These are phyloP conservation scores for Oryza rufipogon DNA, from an alignment of 176 grass and related monocot species.

Conservation along the genomic window DNA sequence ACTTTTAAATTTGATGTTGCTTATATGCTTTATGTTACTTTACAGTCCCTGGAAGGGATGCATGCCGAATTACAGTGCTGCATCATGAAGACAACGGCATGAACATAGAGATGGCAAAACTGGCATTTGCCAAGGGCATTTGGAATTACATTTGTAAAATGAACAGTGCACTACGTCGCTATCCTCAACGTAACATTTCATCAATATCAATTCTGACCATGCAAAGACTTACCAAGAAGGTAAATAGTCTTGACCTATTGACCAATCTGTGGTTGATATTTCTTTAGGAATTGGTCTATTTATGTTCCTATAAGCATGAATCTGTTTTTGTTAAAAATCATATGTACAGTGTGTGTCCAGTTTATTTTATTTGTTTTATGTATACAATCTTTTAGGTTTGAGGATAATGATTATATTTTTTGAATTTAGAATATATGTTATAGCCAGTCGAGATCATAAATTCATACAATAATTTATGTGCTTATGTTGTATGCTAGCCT, in stretches of 20 bases:
- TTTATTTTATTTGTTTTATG: neutral
- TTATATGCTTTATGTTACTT: constrained; percentile 31
- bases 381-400: neutral
- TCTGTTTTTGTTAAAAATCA: neutral
- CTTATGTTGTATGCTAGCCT: neutral
- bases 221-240: constrained; percentile 77
- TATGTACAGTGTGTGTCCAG: neutral
- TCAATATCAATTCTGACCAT: constrained; percentile 66
- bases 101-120: constrained; percentile 93
- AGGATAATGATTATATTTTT: neutral
- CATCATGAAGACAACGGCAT: constrained; percentile 93
- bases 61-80: constrained; percentile 84
- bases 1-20: constrained; percentile 1
- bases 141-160: constrained; percentile 97
- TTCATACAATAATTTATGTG: neutral
- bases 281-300: neutral
- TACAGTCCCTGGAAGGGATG: constrained; percentile 81
- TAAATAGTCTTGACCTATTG: constrained; percentile 36
- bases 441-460: neutral
- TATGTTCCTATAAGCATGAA: neutral
- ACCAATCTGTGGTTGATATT: neutral
- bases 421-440: neutral
- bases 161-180: constrained; percentile 81
- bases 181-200: constrained; percentile 42
- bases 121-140: constrained; percentile 95